Conservation (phyloP, 1,284 basidiomycete species). For the Ceratorhiza oryzae-sativae region DNA sequence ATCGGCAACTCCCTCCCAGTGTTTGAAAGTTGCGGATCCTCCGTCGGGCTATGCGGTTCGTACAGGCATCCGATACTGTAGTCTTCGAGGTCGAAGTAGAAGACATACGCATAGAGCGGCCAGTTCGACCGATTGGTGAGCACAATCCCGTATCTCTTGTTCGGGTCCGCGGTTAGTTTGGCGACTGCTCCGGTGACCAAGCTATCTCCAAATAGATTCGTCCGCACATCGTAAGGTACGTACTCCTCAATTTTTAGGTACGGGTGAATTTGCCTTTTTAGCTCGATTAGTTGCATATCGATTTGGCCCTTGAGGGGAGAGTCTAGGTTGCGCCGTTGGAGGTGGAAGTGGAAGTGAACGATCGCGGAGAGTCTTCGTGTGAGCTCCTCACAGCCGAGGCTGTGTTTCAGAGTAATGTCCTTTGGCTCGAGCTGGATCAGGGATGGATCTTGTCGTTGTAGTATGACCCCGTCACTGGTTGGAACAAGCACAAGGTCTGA, state of each 20-base stretch:
- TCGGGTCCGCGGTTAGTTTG: not conserved
- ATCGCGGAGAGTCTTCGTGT: not conserved
- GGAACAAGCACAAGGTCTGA: slow-evolving; percentile 19
- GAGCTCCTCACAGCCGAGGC: not conserved
- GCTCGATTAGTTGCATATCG: slow-evolving; percentile 18
- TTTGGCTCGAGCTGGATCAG: not conserved
- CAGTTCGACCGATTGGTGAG: slow-evolving; percentile 20
- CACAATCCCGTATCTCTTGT: slow-evolving; percentile 9
- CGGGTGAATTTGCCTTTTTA: not conserved
- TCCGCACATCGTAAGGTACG: not conserved
- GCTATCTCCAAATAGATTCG: slow-evolving; percentile 12
- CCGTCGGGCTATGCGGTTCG: not conserved
- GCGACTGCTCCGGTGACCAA: not conserved
- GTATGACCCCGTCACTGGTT: not conserved
- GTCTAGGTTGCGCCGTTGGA: slow-evolving; percentile 10
- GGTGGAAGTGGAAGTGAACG: slow-evolving; percentile 34
- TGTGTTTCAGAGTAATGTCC: not conserved
- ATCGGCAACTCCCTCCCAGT: not conserved
- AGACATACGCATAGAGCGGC: slow-evolving; percentile 6
- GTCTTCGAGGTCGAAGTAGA: slow-evolving; percentile 30
- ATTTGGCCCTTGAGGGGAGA: slow-evolving; percentile 3
- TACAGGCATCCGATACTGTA: slow-evolving; percentile 29
- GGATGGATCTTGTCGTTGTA: not conserved
- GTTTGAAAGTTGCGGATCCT: slow-evolving; percentile 2
- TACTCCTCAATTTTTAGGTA: not conserved